Evolutionary conservation across 2,329 filamentous ascomycete genomes (phyloP).

Genomic region (Colletotrichum sp.): DNA sequence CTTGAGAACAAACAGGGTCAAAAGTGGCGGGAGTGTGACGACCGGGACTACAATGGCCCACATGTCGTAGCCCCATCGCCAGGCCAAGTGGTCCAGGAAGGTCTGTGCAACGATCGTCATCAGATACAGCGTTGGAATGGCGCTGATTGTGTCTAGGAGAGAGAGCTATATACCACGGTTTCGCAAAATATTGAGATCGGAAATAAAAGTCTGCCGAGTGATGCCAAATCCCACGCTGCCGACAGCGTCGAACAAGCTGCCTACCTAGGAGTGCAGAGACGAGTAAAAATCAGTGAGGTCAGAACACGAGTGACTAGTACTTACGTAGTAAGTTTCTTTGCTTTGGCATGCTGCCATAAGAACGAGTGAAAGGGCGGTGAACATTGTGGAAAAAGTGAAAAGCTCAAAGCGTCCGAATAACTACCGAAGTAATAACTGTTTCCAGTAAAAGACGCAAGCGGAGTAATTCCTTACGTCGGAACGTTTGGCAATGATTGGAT

Average conservation of each 20-base stretch:
- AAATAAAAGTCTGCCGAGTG: neutral
- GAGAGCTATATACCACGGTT: neutral
- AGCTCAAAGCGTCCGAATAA: neutral
- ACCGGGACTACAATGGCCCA: conserved; percentile 43
- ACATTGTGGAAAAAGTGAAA: neutral
- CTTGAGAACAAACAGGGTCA: neutral
- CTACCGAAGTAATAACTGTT: neutral
- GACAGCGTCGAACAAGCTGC: neutral
- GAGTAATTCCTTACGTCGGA: neutral
- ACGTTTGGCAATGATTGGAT: neutral
- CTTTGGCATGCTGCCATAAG: neutral
- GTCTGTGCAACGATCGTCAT: conserved; percentile 25
- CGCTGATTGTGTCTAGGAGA: neutral
- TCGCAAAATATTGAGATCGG: neutral
- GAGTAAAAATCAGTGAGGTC: too few relatives aligned
- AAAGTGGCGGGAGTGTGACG: neutral
- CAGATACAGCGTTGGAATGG: neutral
- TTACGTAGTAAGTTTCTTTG: neutral
- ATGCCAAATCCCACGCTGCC: neutral
- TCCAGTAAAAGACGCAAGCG: neutral
- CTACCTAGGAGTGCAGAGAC: neutral
- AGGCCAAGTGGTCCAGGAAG: conserved; percentile 38
- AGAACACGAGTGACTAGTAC: neutral
- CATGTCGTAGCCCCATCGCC: conserved; percentile 47
- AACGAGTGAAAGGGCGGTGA: neutral